A percentile compares a stretch with the other conserved stretches of the same genome.
Evolutionary conservation across 805 yeast species (phyloP).

Genomic region (Ogataea pini): DNA sequence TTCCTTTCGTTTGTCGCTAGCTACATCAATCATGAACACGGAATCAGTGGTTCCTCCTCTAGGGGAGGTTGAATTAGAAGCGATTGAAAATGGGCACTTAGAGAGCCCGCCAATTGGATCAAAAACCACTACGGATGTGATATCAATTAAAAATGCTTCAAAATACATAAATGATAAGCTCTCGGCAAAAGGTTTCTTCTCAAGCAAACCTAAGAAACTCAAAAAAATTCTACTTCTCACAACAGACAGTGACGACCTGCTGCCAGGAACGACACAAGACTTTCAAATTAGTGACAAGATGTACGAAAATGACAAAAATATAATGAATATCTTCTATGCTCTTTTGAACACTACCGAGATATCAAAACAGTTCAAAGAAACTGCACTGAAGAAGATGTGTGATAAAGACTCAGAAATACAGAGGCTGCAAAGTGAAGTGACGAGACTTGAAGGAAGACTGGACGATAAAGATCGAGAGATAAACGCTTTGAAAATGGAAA

Average conservation of each 20-base stretch:
- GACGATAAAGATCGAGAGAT: slow-evolving; percentile 23
- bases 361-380: slow-evolving; percentile 24
- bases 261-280: slow-evolving; percentile 11
- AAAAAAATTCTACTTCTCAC: slow-evolving; percentile 24
- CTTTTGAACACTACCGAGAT: slow-evolving; percentile 28
- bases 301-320: slow-evolving; percentile 35
- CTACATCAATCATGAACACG: slow-evolving; percentile 1
- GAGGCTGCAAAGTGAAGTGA: slow-evolving; percentile 13
- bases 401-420: slow-evolving; percentile 21
- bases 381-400: slow-evolving; percentile 10
- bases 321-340: slow-evolving; percentile 30
- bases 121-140: slow-evolving; percentile 12
- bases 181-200: slow-evolving; percentile 28
- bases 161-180: slow-evolving; percentile 29
- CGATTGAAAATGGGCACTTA: background rate
- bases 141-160: slow-evolving; percentile 29
- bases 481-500: slow-evolving; percentile 21
- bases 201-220: slow-evolving; percentile 20
- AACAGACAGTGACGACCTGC: slow-evolving; percentile 17
- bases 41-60: background rate
- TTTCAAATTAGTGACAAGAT: slow-evolving; percentile 21
- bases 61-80: background rate
- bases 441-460: slow-evolving; percentile 5
- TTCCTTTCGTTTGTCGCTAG: no score
- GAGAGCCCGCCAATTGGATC: background rate